Percentiles rank a stretch among this genome's conserved stretches.
phyloP scores from a whole-genome alignment of 371 early-diverging fungal species.

The Dichotomocladium elegans region DNA sequence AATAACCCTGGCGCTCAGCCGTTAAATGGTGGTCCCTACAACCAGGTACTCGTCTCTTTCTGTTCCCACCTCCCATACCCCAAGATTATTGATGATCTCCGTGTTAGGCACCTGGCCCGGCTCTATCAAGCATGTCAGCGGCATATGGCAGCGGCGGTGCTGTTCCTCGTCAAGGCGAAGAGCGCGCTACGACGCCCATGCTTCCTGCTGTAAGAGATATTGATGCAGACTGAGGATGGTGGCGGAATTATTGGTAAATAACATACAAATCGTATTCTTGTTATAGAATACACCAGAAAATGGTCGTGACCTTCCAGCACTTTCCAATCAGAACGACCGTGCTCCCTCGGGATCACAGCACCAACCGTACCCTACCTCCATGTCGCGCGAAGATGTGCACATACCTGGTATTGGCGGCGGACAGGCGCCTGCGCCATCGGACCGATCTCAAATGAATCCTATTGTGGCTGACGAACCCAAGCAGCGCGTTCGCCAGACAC shows the following conservation, averaged over 20 bases:
- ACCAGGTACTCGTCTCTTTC: slow-evolving; percentile 11
- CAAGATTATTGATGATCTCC: not conserved
- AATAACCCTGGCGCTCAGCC: slow-evolving; percentile 28
- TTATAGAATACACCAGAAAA: slow-evolving; percentile 18
- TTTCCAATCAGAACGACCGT: slow-evolving; percentile 17
- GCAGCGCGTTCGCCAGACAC: slow-evolving; percentile 11
- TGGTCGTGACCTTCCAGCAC: slow-evolving; percentile 42
- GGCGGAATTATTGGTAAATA: slow-evolving; percentile 1
- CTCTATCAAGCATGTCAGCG: slow-evolving; percentile 33
- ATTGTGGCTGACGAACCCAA: slow-evolving; percentile 31
- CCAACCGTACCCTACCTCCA: slow-evolving; percentile 1
- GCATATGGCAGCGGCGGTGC: slow-evolving; percentile 8
- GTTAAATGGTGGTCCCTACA: slow-evolving; percentile 25
- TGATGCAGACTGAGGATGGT: not conserved
- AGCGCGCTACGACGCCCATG: slow-evolving; percentile 25
- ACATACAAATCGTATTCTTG: not conserved
- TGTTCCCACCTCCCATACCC: no score
- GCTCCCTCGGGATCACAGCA: slow-evolving; percentile 28
- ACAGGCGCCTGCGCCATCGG: slow-evolving; percentile 46
- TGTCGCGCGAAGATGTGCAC: slow-evolving; percentile 36
- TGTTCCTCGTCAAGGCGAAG: slow-evolving; percentile 18
- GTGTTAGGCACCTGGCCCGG: slow-evolving; percentile 26
- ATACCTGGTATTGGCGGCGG: slow-evolving; percentile 46
- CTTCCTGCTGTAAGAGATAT: slow-evolving; percentile 18
- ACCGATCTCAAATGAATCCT: slow-evolving; percentile 53